Base-by-base conservation (phyloP, 2,329 filamentous ascomycete genomes). In the Fusarium tuaranense region DNA sequence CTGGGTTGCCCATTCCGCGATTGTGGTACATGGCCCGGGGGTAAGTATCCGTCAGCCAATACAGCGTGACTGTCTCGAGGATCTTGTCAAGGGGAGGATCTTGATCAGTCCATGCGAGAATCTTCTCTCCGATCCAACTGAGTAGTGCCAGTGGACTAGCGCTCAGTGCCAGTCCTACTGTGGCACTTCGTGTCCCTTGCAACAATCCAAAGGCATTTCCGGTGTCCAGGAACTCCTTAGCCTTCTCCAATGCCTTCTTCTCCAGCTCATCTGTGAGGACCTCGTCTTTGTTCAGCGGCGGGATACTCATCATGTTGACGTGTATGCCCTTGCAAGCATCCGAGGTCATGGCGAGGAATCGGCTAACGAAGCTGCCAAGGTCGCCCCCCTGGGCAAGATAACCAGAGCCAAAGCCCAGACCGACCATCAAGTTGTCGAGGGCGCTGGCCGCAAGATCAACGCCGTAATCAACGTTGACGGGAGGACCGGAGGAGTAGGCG, bases 361-460 rank as follows among this genome's bases (percentile, higher is more conserved):
- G 80, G 1, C 84, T 80, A 7, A 90, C 68, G 27, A 83, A 81
- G 51, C 83, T 85, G 4, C 90, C 90, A 9, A 91, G 82, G 73
- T 92, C 90, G 4, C 89, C 90, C 12, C 90, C 90, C 77, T 91
- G 89, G 0, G 84, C 84, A 12, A 90, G 79, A 69, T 91, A 91
- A 2, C 86, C 86, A 3, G 73, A 70, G 0, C 81, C 83, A 57
- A 91, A 89, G 0, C 89, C 89, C 6, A 91, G 83, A 0, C 82
- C 82, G 2, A 86, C 68, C 84, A 91, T 88, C 4, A 91, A 72
- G 32, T 85, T 82, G 78, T 91, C 83, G 64, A 90, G 80, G 10
- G 89, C 78, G 2, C 82, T 79, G 0, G 87, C 84, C 27, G 70
- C 70, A 18, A 70, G 22, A 3, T 62, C 39, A 10, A 69, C 60